Percentiles rank a stretch among this genome's conserved stretches.
These are phyloP conservation scores for Nakaseomyces kungkrabaensis DNA, from an alignment of 1,139 yeast genomes.

Conservation along the genomic window DNA sequence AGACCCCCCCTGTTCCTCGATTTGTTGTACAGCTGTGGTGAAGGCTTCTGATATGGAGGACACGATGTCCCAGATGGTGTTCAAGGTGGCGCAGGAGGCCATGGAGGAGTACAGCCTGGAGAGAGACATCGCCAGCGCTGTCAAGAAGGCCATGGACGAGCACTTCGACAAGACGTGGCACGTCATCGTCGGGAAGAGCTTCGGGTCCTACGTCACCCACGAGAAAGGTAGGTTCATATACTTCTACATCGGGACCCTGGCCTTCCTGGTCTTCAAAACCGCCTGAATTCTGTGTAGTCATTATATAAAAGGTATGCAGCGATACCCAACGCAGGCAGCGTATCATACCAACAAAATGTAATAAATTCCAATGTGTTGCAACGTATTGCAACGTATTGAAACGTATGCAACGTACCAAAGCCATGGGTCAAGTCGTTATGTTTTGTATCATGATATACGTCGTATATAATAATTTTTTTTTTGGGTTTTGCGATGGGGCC, in stretches of 20 bases:
- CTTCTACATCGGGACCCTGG: conserved; percentile 72
- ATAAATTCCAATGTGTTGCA: too few relatives aligned
- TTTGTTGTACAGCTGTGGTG: conserved; percentile 17
- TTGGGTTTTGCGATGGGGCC: too few relatives aligned
- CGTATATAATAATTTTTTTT: too few relatives aligned
- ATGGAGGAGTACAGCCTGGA: conserved; percentile 41
- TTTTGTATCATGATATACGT: too few relatives aligned
- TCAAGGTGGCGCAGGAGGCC: conserved; percentile 50
- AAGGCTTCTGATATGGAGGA: conserved; percentile 33
- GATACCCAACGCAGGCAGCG: too few relatives aligned
- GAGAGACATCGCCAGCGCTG: conserved; percentile 68
- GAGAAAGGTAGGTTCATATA: conserved; percentile 74
- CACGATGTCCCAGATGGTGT: conserved; percentile 49
- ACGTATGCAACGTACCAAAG: too few relatives aligned
- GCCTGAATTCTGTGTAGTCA: too few relatives aligned
- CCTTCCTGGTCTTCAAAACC: conserved; percentile 76
- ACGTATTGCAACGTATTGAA: too few relatives aligned
- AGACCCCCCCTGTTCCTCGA: too few relatives aligned
- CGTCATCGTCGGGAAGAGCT: conserved; percentile 84
- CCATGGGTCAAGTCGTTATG: too few relatives aligned
- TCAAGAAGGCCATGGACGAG: conserved; percentile 67
- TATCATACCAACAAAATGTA: too few relatives aligned
- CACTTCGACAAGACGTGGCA: conserved; percentile 86
- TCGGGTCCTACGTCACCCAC: conserved; percentile 91
- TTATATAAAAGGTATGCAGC: too few relatives aligned